Evolutionary conservation across 805 yeast genomes (phyloP).

Genomic region (Kodamaea kaohsiungensis): DNA sequence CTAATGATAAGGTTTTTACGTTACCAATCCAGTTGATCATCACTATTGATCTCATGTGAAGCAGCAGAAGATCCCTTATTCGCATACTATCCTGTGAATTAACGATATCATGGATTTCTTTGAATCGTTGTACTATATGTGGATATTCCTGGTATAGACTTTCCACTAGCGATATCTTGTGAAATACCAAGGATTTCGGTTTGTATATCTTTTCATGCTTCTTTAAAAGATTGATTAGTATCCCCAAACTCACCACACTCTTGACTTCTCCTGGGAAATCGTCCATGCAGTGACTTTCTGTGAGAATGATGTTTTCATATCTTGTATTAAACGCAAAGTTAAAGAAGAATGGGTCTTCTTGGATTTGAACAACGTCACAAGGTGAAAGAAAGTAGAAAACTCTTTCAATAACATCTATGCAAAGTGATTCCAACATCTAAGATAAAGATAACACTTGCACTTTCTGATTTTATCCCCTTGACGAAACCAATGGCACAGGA

Average conservation of each 20-base stretch:
- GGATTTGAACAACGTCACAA: neutral
- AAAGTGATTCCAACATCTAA: neutral
- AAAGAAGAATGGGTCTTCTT: neutral
- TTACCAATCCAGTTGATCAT: neutral
- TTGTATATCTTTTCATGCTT: neutral
- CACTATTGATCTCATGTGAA: neutral
- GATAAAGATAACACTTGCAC: neutral
- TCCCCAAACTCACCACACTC: neutral
- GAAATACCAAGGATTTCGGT: neutral
- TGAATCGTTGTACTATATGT: neutral
- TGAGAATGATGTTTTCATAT: neutral
- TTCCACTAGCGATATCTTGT: neutral
- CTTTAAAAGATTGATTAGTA: neutral
- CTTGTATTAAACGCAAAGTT: neutral
- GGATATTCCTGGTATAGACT: neutral
- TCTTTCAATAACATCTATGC: neutral
- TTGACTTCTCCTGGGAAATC: neutral
- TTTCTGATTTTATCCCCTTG: neutral
- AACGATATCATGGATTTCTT: neutral
- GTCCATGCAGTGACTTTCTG: neutral
- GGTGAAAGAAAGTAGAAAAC: neutral
- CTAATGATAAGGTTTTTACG: neutral
- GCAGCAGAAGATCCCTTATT: neutral
- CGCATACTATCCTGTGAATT: neutral
- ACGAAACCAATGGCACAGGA: neutral